Percentiles rank a stretch among this genome's conserved stretches.
Evolutionary conservation across 163 green algal species (phyloP).

Genomic region (Scenedesmus sp.): DNA sequence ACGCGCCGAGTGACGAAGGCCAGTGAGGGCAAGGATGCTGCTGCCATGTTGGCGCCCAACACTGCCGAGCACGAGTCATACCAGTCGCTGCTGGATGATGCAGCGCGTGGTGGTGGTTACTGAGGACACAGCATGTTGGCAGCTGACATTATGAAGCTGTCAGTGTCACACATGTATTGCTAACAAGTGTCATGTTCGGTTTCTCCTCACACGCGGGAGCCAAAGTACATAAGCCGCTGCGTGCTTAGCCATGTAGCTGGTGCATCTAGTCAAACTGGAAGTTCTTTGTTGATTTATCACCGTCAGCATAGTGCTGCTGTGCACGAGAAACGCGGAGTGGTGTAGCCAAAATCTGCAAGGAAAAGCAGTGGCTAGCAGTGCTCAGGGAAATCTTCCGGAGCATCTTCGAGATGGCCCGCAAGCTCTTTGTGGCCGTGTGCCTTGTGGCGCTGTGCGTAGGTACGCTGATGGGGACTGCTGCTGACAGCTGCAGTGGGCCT

Average conservation of each 20-base stretch:
- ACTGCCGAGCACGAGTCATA: slow-evolving; percentile 76
- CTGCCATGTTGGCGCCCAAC: background rate
- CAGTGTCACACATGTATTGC: background rate
- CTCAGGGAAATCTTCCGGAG: background rate
- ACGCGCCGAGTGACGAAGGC: background rate
- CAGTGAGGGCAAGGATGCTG: slow-evolving; percentile 6
- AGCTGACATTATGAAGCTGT: background rate
- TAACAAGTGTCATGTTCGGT: slow-evolving; percentile 1
- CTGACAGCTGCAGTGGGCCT: background rate
- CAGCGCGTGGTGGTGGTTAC: slow-evolving; percentile 53
- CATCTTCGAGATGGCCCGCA: background rate
- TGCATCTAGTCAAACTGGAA: too few species aligned
- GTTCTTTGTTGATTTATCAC: background rate
- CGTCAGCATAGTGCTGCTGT: background rate
- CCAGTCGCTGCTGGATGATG: slow-evolving; percentile 73
- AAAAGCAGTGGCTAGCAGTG: background rate
- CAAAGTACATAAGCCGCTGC: background rate
- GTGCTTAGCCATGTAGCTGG: background rate
- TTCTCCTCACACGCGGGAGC: background rate
- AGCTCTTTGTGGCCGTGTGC: background rate
- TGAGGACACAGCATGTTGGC: background rate
- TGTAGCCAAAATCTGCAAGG: background rate
- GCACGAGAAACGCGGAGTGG: background rate
- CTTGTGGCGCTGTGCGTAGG: background rate
- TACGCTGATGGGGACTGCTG: background rate